These are phyloP conservation scores for Amylostereum areolatum DNA, from an alignment of 1,284 basidiomycete species.

Conservation along the genomic window DNA sequence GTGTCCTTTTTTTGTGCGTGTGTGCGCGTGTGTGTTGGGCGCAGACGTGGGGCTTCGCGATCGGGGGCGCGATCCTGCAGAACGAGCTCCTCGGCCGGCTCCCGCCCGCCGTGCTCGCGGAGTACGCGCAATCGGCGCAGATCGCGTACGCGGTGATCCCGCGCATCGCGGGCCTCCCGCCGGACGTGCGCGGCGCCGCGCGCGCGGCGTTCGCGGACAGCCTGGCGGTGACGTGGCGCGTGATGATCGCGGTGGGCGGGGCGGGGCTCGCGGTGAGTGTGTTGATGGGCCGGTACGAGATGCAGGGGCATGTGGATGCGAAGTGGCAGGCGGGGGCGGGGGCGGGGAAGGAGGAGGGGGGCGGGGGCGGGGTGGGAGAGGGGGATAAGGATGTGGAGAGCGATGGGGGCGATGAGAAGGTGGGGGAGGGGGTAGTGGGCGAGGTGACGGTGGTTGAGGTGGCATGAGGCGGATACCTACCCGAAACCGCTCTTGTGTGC, in stretches of 20 bases:
- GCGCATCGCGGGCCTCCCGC: background rate
- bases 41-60: constrained; percentile 26
- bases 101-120: constrained; percentile 17
- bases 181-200: background rate
- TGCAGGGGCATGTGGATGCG: background rate
- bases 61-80: constrained; percentile 25
- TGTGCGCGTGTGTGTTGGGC: too few relatives aligned
- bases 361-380: too few relatives aligned
- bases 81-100: constrained; percentile 21
- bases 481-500: too few relatives aligned
- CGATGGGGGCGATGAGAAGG: too few relatives aligned
- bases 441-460: too few relatives aligned
- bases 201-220: constrained; percentile 6
- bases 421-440: too few relatives aligned
- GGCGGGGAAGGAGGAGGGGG: background rate
- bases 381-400: too few relatives aligned
- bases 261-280: background rate
- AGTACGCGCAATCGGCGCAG: constrained; percentile 17
- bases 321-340: background rate
- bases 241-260: constrained; percentile 4
- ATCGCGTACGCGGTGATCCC: constrained; percentile 13
- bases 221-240: constrained; percentile 1
- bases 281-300: background rate
- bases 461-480: too few relatives aligned
- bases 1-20: too few relatives aligned